Percentiles rank a stretch among this genome's conserved stretches.
Evolutionary conservation across 345 rosid genomes (phyloP).

Genomic region (Acer negundo): DNA sequence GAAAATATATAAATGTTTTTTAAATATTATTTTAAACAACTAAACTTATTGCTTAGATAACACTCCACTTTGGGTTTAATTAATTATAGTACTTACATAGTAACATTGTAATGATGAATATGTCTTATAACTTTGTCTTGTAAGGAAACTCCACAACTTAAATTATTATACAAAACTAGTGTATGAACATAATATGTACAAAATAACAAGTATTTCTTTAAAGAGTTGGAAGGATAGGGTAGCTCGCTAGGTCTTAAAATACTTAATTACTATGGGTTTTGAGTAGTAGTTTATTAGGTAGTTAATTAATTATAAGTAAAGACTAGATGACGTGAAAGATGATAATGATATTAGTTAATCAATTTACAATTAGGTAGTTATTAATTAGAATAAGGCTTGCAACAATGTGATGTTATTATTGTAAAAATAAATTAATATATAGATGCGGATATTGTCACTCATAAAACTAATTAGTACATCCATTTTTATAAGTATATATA

Average conservation of each 20-base stretch:
- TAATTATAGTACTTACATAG: neutral
- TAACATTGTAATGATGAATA: slow-evolving; percentile 8
- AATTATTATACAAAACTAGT: neutral
- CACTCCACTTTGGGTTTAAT: neutral
- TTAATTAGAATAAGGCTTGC: neutral
- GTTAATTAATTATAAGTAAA: neutral
- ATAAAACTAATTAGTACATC: too few relatives aligned
- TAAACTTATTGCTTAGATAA: slow-evolving; percentile 6
- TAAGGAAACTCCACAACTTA: neutral
- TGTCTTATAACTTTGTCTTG: neutral
- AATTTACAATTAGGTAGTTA: neutral
- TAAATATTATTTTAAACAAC: neutral
- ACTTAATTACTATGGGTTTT: neutral
- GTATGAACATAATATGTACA: slow-evolving; percentile 27
- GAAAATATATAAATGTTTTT: neutral
- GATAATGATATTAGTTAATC: neutral
- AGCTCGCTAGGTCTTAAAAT: neutral
- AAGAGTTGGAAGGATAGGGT: neutral
- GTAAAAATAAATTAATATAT: neutral
- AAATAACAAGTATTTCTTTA: slow-evolving; percentile 15
- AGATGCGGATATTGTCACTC: too few relatives aligned
- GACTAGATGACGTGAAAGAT: slow-evolving; percentile 2
- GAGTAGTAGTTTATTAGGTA: neutral
- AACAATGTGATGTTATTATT: neutral
- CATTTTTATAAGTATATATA: too few relatives aligned